phyloP scores from a whole-genome alignment of 306 rosid species.

The Quercus ilex region DNA sequence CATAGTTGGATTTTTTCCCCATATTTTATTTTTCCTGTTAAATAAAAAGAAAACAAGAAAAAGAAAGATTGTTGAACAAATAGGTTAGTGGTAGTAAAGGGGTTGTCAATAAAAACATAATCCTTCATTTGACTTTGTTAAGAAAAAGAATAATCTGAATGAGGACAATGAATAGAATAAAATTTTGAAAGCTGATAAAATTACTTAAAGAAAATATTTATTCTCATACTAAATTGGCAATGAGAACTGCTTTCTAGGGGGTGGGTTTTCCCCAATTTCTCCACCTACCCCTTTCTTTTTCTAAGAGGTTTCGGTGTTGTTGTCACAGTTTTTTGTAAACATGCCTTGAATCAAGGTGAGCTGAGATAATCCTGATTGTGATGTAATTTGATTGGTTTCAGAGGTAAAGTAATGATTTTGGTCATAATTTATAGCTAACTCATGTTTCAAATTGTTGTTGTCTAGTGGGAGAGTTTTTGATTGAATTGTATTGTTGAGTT shows the following conservation, averaged over 20 bases:
- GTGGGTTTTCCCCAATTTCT: conserved; percentile 18
- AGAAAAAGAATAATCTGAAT: too few relatives aligned
- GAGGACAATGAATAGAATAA: too few relatives aligned
- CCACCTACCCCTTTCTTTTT: conserved; percentile 5
- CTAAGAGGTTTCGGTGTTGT: conserved; percentile 4
- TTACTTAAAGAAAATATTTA: too few relatives aligned
- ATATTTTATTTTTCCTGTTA: too few relatives aligned
- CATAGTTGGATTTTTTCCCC: too few relatives aligned
- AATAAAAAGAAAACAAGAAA: too few relatives aligned
- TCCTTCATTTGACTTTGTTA: too few relatives aligned
- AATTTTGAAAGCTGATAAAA: too few relatives aligned
- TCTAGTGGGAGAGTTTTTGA: conserved; percentile 24
- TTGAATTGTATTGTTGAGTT: not conserved
- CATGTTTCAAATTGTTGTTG: conserved; percentile 16
- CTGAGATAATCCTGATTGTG: not conserved
- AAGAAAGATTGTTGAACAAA: too few relatives aligned
- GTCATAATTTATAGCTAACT: conserved; percentile 1
- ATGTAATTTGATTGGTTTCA: conserved; percentile 14
- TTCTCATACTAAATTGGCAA: conserved; percentile 16
- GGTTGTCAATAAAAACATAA: too few relatives aligned
- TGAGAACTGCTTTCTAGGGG: conserved; percentile 35
- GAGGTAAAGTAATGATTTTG: conserved; percentile 17
- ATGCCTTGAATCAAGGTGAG: conserved; percentile 10
- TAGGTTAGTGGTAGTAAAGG: too few relatives aligned
- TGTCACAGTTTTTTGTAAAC: conserved; percentile 30